These are phyloP conservation scores for Exsudoporus frostii DNA, from an alignment of 768 basidiomycete species.

Conservation along the genomic window DNA sequence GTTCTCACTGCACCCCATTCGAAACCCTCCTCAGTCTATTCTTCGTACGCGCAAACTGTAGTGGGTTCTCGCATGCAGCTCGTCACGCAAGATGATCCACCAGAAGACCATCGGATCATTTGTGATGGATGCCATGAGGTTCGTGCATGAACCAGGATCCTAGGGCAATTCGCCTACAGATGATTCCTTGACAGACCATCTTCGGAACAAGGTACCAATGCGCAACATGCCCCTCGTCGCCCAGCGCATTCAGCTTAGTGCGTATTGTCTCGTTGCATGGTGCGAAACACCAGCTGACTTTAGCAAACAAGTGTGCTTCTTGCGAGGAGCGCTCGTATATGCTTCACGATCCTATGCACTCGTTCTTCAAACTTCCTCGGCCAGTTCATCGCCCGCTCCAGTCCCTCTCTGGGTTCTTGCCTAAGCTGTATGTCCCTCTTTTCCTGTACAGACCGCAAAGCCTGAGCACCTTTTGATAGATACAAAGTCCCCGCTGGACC, in stretches of 20 bases:
- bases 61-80: constrained; percentile 48
- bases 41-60: constrained; percentile 66
- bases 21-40: constrained; percentile 55
- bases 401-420: constrained; percentile 59
- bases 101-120: constrained; percentile 53
- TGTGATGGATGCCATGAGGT: constrained; percentile 66
- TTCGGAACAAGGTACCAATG: constrained; percentile 85
- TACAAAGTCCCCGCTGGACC: constrained; percentile 66
- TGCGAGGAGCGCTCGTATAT: constrained; percentile 80
- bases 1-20: constrained; percentile 48
- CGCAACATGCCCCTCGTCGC: constrained; percentile 79
- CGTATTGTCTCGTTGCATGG: constrained; percentile 1
- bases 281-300: background rate
- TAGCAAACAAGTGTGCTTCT: constrained; percentile 56
- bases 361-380: constrained; percentile 84
- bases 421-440: constrained; percentile 50
- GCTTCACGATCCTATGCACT: constrained; percentile 79
- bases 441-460: background rate
- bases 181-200: constrained; percentile 49
- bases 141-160: constrained; percentile 16
- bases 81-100: constrained; percentile 27
- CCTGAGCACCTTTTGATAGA: constrained; percentile 36
- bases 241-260: constrained; percentile 72
- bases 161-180: background rate
- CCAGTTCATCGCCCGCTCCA: constrained; percentile 65